phyloP scores from a whole-genome alignment of 768 basidiomycete genomes.

The Boletus rex-veris region DNA sequence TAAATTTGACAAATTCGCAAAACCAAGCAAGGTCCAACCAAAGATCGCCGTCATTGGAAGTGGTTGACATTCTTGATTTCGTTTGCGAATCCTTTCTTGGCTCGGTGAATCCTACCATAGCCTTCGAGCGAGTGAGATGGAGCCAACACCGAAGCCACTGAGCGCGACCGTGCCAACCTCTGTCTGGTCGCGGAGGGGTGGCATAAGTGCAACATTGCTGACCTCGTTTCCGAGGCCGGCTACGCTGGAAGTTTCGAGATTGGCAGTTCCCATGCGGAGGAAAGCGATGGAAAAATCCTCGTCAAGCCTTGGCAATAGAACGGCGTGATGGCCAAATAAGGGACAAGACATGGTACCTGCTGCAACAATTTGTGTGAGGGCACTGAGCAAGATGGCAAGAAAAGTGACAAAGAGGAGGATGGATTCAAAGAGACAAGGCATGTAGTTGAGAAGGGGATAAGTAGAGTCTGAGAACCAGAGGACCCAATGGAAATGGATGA shows the following conservation, averaged over 20 bases:
- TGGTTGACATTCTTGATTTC: conserved; percentile 45
- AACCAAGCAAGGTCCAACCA: conserved; percentile 41
- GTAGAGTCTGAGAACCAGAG: conserved; percentile 44
- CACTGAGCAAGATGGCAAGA: conserved; percentile 59
- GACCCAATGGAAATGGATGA: conserved; percentile 66
- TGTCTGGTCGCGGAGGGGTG: conserved; percentile 9
- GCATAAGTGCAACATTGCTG: conserved; percentile 41
- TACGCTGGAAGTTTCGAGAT: conserved; percentile 69
- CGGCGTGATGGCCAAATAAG: conserved; percentile 48
- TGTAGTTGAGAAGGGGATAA: conserved; percentile 72
- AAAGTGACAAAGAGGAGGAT: conserved; percentile 53
- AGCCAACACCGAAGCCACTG: conserved; percentile 41
- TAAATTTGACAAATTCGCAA: conserved; percentile 37
- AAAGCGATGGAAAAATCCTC: conserved; percentile 74
- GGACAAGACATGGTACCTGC: conserved; percentile 57
- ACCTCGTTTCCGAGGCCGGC: conserved; percentile 75
- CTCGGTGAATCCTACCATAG: conserved; percentile 20
- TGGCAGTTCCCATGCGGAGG: conserved; percentile 69
- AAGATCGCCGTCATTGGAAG: conserved; percentile 35
- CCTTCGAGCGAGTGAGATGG: conserved; percentile 30
- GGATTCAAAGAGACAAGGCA: conserved; percentile 72
- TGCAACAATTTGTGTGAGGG: conserved; percentile 61
- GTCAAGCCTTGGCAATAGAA: conserved; percentile 51
- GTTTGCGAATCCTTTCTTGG: conserved; percentile 43
- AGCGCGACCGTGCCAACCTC: conserved; percentile 38